Evolutionary conservation across 805 yeast species (phyloP), one percentile per base, ranked within the genome.

Genomic region (Spathaspora hagerdaliae): DNA sequence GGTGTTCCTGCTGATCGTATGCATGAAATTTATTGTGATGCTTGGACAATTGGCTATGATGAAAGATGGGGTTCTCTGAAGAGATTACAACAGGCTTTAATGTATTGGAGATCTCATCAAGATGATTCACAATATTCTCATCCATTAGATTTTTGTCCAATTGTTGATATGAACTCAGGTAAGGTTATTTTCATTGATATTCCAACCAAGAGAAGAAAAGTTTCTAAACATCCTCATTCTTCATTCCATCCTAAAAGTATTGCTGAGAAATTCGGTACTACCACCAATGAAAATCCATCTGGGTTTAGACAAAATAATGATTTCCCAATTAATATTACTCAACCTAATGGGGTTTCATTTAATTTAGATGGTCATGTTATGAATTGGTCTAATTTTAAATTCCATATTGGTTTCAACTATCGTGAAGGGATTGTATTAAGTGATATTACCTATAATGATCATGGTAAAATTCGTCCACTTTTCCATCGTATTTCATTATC

Each of bases 341-440:
- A 86, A 65, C 94, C 94, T 48, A 85, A 85, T 52, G 94, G 94
- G 46, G 92, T 85, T 44, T 83, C 89, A 5, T 86, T 86, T 74
- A 75, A 75, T 54, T 74, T 85, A 81, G 73, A 74, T 45, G 89
- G 87, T 43, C 76, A 83, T 58, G 73, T 79, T 43, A 81, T 86
- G 75, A 75, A 75, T 51, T 86, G 94, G 94, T 81, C 85, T 52
- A 86, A 85, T 70, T 86, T 79, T 74, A 74, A 78, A 51, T 74
- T 86, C 72, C 92, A 86, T 65, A 71, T 86, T 63, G 94, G 94
- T 34, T 86, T 86, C 78, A 86, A 86, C 73, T 83, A 85, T 71
- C 78, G 92, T 71, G 94, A 86, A 66, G 94, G 94, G 52, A 82
- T 86, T 61, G 92, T 86, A 27, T 74, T 86, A 51, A 78, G 83